Base-by-base conservation (phyloP, 2,329 filamentous ascomycete species). In the Rhytidhysteron rufulum region DNA sequence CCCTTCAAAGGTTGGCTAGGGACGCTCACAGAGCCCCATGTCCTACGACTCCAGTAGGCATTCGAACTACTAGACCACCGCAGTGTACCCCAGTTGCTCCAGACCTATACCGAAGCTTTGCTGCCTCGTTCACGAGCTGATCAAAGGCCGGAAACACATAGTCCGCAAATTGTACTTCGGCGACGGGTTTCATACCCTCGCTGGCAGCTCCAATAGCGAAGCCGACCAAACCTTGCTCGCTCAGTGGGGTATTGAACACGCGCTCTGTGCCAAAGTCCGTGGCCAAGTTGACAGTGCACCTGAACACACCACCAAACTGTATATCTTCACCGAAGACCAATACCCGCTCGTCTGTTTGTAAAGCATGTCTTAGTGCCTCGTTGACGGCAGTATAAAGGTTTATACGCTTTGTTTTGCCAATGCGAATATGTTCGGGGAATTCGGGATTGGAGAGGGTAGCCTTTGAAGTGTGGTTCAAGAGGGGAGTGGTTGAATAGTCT, bases 301-400 rank as follows among this genome's bases (percentile, higher is more conserved):
- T 80, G 60, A 98, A 98, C 13, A 98, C 93, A 39, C 93, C 93
- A 31, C 93, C 93, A 55, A 98, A 98, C 11, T 93, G 88, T 6
- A 98, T 89, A 61, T 98, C 93, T 67, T 98, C 93, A 31, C 93
- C 93, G 57, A 98, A 98, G 8, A 98, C 77, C 41, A 97, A 72
- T 17, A 95, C 88, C 15, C 84, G 82, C 49, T 95, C 88, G 55
- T 96, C 90, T 25, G 84, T 80, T 13, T 85, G 80, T 20, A 98
- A 76, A 18, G 91, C 88, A 43, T 85, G 86, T 17, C 86, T 80
- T 17, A 98, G 75, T 9, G 91, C 90, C 50, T 91, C 83, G 63
- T 97, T 97, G 72, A 98, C 82, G 37, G 93, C 85, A 63, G 95
- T 88, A 70, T 93, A 96, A 27, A 96, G 78, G 68, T 97, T 97